A percentile compares a stretch with the other conserved stretches of the same genome.
These are phyloP conservation scores for Aureococcus anophagefferens DNA, from an alignment of 108 stramenopile genomes.

Conservation along the genomic window DNA sequence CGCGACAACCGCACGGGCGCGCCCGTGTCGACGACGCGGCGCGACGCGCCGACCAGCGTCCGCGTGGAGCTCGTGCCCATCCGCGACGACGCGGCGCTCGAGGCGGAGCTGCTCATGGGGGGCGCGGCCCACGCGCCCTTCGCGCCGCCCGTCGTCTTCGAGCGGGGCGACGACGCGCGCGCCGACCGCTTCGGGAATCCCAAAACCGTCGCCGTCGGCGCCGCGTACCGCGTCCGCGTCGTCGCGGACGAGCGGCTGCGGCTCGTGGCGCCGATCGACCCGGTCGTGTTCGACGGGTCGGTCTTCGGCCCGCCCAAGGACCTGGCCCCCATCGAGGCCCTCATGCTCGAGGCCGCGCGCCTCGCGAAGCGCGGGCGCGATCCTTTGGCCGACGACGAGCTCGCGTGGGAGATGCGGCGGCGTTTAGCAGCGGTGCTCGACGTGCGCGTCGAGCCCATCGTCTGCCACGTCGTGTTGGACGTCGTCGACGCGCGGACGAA, in stretches of 20 bases:
- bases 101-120: too few relatives aligned
- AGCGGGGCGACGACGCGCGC: neutral
- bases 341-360: neutral
- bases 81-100: neutral
- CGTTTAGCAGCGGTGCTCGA: too few relatives aligned
- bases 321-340: neutral
- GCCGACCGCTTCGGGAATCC: neutral
- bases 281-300: neutral
- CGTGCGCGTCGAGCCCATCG: neutral
- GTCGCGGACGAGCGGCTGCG: neutral
- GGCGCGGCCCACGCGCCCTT: too few relatives aligned
- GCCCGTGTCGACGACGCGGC: neutral
- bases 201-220: neutral
- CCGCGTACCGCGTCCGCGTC: neutral
- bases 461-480: neutral
- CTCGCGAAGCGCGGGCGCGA: too few relatives aligned
- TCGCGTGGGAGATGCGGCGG: too few relatives aligned
- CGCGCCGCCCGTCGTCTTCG: too few relatives aligned
- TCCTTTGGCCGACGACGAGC: too few relatives aligned
- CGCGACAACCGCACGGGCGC: neutral
- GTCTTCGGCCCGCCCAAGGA: neutral
- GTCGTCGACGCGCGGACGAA: neutral
- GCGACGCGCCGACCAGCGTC: neutral
- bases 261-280: neutral
- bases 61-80: neutral